Conservation (phyloP, 148 eudicot species). For the Chenopodium suecicum region DNA sequence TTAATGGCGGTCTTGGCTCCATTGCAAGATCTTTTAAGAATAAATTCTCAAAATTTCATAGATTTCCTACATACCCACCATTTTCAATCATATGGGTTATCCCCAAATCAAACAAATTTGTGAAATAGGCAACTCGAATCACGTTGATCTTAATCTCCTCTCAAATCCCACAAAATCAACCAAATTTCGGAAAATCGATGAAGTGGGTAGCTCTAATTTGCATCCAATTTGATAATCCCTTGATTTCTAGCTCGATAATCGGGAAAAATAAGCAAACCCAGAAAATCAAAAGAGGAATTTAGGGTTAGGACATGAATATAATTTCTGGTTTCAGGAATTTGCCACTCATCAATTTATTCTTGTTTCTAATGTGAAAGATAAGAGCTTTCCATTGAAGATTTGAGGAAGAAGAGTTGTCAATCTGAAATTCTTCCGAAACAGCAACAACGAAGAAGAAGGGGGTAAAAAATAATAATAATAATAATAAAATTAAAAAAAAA, state of each 20-base stretch:
- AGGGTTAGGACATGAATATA: conserved; percentile 5
- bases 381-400: conserved; percentile 8
- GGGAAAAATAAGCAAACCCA: neutral
- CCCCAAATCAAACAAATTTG: neutral
- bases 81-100: neutral
- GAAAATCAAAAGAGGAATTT: conserved; percentile 1
- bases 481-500: too few relatives aligned
- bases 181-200: neutral
- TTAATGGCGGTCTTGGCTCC: conserved; percentile 38
- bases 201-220: conserved; percentile 2
- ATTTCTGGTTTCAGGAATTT: neutral
- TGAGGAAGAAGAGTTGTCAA: neutral
- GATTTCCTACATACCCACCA: conserved; percentile 18
- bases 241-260: conserved; percentile 5
- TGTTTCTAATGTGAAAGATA: neutral
- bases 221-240: neutral
- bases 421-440: neutral
- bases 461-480: neutral
- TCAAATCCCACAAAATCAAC: neutral
- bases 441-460: neutral
- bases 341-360: conserved; percentile 4
- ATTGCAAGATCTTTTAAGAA: conserved; percentile 16
- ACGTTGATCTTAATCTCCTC: neutral
- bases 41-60: conserved; percentile 18
- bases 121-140: conserved; percentile 1